phyloP scores from a whole-genome alignment of 306 rosid species.

The Pyrus pyrifolia region DNA sequence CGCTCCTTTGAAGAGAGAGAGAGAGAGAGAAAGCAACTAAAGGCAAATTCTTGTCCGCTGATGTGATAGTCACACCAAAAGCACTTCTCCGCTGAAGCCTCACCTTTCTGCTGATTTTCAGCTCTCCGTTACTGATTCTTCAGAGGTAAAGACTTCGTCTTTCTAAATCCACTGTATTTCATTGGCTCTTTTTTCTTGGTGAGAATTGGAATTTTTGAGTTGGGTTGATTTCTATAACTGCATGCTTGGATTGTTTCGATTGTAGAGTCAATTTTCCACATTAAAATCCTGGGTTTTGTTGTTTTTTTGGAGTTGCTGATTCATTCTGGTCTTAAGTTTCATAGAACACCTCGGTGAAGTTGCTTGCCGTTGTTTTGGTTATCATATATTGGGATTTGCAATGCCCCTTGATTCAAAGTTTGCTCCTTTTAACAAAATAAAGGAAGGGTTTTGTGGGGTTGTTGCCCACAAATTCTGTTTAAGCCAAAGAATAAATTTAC shows the following conservation, averaged over 20 bases:
- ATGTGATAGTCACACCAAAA: background rate
- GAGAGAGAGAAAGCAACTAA: constrained; percentile 6
- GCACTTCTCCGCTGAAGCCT: constrained; percentile 2
- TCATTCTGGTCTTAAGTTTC: background rate
- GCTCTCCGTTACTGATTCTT: constrained; percentile 7
- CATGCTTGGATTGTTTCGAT: background rate
- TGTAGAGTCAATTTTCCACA: background rate
- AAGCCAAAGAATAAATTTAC: background rate
- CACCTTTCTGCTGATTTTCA: constrained; percentile 14
- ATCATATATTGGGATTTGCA: background rate
- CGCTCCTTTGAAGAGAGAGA: background rate
- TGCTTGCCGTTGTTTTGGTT: background rate
- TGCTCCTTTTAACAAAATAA: background rate
- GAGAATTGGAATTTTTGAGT: constrained; percentile 10
- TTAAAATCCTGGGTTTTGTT: constrained; percentile 12
- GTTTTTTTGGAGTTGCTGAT: background rate
- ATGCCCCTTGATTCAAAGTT: background rate
- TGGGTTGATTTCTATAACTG: constrained; percentile 8
- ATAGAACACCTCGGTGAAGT: background rate
- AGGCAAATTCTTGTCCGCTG: background rate
- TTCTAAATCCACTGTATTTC: background rate
- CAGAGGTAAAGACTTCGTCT: constrained; percentile 14
- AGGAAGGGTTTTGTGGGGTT: background rate
- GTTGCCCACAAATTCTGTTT: background rate
- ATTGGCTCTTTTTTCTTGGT: background rate